phyloP scores from a whole-genome alignment of 768 basidiomycete genomes.

The Tulasnella sp. region DNA sequence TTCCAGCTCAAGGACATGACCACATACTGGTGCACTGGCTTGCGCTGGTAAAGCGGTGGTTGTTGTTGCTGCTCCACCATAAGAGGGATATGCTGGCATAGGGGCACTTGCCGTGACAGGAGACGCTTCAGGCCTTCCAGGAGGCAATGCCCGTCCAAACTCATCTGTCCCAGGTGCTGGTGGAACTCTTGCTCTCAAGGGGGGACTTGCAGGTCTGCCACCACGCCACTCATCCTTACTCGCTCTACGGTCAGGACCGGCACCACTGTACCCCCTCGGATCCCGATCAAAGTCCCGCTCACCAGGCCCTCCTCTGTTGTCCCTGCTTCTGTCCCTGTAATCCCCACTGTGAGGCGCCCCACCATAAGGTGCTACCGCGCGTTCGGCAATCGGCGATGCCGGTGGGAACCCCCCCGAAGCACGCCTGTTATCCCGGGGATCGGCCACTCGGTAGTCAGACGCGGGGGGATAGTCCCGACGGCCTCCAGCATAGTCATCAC shows the following conservation, averaged over 20 bases:
- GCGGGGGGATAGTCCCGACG: constrained; percentile 19
- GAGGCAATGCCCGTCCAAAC: not conserved
- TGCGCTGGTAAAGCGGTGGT: not conserved
- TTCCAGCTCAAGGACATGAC: no score
- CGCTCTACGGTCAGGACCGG: not conserved
- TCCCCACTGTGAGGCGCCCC: constrained; percentile 23
- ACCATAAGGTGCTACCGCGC: constrained; percentile 27
- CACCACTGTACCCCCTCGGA: constrained; percentile 15
- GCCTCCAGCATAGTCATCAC: constrained; percentile 9
- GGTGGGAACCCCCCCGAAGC: not conserved
- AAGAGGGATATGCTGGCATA: not conserved
- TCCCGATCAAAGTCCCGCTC: constrained; percentile 14
- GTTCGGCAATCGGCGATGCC: not conserved
- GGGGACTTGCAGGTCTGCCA: not conserved
- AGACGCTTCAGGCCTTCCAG: not conserved
- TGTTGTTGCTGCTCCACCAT: not conserved
- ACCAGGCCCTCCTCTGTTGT: not conserved
- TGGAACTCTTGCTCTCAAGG: not conserved
- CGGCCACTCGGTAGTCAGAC: constrained; percentile 14
- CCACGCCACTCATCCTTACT: constrained; percentile 8
- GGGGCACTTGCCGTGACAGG: not conserved
- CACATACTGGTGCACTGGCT: not conserved
- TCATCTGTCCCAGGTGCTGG: constrained; percentile 5
- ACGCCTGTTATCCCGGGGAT: not conserved
- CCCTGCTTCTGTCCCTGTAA: not conserved